Evolutionary conservation across 2,329 filamentous ascomycete genomes (phyloP).

Genomic region (Madurella fahalii): DNA sequence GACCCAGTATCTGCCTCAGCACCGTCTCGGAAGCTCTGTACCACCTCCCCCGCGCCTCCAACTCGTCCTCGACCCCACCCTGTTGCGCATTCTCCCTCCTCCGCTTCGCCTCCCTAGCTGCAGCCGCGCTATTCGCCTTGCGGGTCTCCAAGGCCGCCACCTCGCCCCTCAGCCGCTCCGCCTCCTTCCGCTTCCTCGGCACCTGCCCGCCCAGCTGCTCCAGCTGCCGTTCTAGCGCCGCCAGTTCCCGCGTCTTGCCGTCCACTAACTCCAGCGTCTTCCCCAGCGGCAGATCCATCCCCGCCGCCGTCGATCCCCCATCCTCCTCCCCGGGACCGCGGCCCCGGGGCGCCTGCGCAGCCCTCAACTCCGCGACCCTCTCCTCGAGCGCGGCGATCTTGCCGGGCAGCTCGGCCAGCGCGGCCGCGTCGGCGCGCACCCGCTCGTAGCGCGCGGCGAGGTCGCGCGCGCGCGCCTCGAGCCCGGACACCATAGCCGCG

Average conservation of each 20-base stretch:
- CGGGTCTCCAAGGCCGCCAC: conserved; percentile 64
- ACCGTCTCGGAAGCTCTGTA: conserved; percentile 63
- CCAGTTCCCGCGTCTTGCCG: conserved; percentile 46
- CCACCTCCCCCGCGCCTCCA: conserved; percentile 74
- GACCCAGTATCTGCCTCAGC: conserved; percentile 60
- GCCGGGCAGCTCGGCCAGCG: conserved; percentile 48
- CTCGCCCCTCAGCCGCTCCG: conserved; percentile 64
- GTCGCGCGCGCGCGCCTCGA: conserved; percentile 62
- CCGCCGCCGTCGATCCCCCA: conserved; percentile 28
- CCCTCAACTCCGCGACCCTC: conserved; percentile 29
- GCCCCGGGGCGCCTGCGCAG: conserved; percentile 21
- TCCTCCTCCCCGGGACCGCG: too few species aligned
- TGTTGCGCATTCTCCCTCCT: conserved; percentile 59
- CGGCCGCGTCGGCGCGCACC: conserved; percentile 45
- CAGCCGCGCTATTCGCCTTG: conserved; percentile 59
- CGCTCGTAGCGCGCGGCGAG: conserved; percentile 53
- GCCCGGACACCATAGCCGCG: conserved; percentile 63
- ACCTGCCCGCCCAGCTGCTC: conserved; percentile 59
- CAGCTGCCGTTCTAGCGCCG: conserved; percentile 59
- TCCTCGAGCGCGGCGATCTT: conserved; percentile 45
- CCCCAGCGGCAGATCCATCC: conserved; percentile 52
- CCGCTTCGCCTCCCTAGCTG: conserved; percentile 66
- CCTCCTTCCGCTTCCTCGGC: conserved; percentile 62
- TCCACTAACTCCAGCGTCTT: conserved; percentile 54
- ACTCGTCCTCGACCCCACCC: conserved; percentile 64